Evolutionary conservation across 495 filamentous ascomycete species (phyloP), one percentile per base, ranked within the genome.

Genomic region (Xylaria venustula): DNA sequence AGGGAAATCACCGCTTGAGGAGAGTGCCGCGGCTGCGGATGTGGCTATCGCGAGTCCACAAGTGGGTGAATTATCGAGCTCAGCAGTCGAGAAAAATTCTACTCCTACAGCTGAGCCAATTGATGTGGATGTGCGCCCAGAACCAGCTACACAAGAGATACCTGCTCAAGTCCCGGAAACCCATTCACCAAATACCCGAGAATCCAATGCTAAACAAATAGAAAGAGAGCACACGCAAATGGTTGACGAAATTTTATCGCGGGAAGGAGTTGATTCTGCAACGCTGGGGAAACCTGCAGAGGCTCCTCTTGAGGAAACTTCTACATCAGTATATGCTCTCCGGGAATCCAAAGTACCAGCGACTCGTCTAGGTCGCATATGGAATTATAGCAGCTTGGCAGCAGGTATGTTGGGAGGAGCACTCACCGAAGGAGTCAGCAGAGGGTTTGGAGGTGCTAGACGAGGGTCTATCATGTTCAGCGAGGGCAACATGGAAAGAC

Each of bases 321-420:
- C 58, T 19, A 61, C 51, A 42, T 42, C 64, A 22, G 55, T 73
- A 3, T 95, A 94, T 71, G 76, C 90, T 63, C 88, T 98, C 77
- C 83, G 87, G 50, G 92, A 97, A 67, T 98, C 94, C 25, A 87
- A 87, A 58, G 93, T 98, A 2, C 94, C 94, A 9, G 91, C 94
- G 4, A 90, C 91, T 22, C 87, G 94, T 1, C 70, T 98, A 40
- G 87, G 92, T 23, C 81, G 94, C 58, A 71, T 98, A 14, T 97
- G 93, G 89, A 93, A 98, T 70, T 98, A 98, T 73, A 85, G 91
- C 55, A 92, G 95, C 1, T 79, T 98, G 5, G 94, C 91, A 28
- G 91, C 91, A 0, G 93, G 93, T 23, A 97, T 98, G 92, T 87
- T 96, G 11, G 92, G 94, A 67, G 94, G 94, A n/a, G 92, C 90